A percentile compares a stretch with the other conserved stretches of the same genome.
Conservation (phyloP, 306 rosid genomes). For the Lathyrus oleraceus region DNA sequence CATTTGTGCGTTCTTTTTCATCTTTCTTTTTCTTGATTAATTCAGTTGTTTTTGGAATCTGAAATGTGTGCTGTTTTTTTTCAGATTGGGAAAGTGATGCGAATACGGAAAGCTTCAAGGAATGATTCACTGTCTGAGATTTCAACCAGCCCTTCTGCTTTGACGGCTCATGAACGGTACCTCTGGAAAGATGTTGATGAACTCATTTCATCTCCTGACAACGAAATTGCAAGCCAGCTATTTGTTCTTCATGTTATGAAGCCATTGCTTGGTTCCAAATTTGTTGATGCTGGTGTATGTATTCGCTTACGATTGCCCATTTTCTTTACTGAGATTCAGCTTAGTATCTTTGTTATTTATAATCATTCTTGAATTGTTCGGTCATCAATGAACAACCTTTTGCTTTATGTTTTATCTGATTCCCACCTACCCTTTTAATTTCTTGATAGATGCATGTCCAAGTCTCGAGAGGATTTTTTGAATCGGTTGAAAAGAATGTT, state of each 20-base stretch:
- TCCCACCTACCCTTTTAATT: slow-evolving; percentile 26
- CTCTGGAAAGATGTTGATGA: slow-evolving; percentile 69
- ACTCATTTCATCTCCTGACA: slow-evolving; percentile 53
- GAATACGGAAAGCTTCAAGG: slow-evolving; percentile 63
- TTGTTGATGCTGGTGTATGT: slow-evolving; percentile 81
- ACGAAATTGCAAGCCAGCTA: slow-evolving; percentile 51
- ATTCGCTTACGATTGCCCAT: neutral
- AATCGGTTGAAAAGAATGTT: slow-evolving; percentile 56
- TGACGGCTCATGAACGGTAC: slow-evolving; percentile 56
- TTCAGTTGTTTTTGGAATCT: neutral
- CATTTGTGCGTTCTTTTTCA: slow-evolving; percentile 50
- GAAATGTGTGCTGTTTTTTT: neutral
- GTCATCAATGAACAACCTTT: neutral
- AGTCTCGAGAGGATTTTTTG: slow-evolving; percentile 66
- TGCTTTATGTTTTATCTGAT: slow-evolving; percentile 26
- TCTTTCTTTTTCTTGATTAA: neutral
- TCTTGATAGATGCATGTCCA: slow-evolving; percentile 53
- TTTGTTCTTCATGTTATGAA: slow-evolving; percentile 67
- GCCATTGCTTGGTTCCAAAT: slow-evolving; percentile 77
- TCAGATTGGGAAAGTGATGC: slow-evolving; percentile 86
- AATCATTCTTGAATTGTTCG: neutral
- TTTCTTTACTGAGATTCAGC: neutral
- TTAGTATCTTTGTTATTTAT: neutral
- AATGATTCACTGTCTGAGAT: slow-evolving; percentile 29
- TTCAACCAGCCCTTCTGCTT: slow-evolving; percentile 47